Percentiles rank a stretch among this genome's conserved stretches.
These are phyloP conservation scores for Rhizoclosmatium sp. DNA, from an alignment of 192 early-diverging fungal genomes.

Conservation along the genomic window DNA sequence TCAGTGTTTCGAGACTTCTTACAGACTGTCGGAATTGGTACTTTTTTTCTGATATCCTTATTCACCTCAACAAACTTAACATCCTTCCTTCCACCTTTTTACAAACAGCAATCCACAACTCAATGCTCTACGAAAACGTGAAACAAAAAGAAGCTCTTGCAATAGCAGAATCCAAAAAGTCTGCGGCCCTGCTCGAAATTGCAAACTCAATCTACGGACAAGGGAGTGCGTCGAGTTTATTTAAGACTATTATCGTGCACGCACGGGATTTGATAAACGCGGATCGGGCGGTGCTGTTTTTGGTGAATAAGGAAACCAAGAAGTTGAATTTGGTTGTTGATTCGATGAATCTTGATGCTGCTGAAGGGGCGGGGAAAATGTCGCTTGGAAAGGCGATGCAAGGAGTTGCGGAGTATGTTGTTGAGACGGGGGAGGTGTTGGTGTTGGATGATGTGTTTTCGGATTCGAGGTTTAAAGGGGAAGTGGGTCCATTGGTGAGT, in stretches of 20 bases:
- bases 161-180: constrained; percentile 28
- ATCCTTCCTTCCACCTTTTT: background rate
- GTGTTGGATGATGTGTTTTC: constrained; percentile 39
- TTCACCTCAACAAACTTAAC: no score
- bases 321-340: constrained; percentile 36
- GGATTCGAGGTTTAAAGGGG: constrained; percentile 19
- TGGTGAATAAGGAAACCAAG: constrained; percentile 35
- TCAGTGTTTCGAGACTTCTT: constrained; percentile 34
- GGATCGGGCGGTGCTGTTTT: constrained; percentile 25
- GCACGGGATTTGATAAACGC: constrained; percentile 35
- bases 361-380: background rate
- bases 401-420: constrained; percentile 37
- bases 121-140: constrained; percentile 26
- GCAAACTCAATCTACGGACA: constrained; percentile 31
- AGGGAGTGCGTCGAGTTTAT: constrained; percentile 6
- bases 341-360: background rate
- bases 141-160: constrained; percentile 33
- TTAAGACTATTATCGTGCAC: constrained; percentile 32
- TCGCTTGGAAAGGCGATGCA: background rate
- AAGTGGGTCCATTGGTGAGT: constrained; percentile 1
- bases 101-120: constrained; percentile 34
- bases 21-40: constrained; percentile 39
- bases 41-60: background rate
- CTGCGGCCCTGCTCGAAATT: constrained; percentile 32
- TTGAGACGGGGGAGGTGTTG: constrained; percentile 26